Evolutionary conservation across 2,329 filamentous ascomycete genomes (phyloP), one percentile per base, ranked within the genome.

Genomic region (Cordyceps pruinosa): DNA sequence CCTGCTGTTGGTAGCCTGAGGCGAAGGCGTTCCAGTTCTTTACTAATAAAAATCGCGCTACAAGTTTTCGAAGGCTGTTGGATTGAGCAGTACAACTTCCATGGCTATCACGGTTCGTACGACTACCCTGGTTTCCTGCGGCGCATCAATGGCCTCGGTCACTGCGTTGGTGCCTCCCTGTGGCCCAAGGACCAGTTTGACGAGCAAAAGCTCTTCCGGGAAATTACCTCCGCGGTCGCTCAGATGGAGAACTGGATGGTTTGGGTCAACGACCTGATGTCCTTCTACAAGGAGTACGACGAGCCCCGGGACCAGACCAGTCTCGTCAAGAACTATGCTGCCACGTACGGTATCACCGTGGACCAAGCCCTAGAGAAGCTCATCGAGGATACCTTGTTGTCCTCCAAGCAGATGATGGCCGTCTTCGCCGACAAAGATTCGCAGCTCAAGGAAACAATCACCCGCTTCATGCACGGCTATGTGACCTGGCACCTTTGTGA

Each of bases 401-500:
- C 35, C 42, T 59, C 58, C 10, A 47, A 61, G 44, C 56, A 63
- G 55, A 49, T 64, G n/a, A 50, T 63, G 23, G 26, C 39, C 21
- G 63, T 64, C 17, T 64, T 63, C 42, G 19, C 25, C 7, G 58
- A 59, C 45, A 63, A 62, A 41, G 61, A 64, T 13, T 17, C 44
- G 35, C 50, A 58, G 47, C 37, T 61, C 25, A 46, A 46, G 7
- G 44, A 34, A 15, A 34, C 30, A 21, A 48, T 48, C 12, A 32
- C 12, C 28, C 77, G 39, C 34, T 59, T 63, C 42, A 50, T 61
- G 41, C 61, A 63, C 32, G 62, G 61, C 49, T 63, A 63, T 44
- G 54, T 64, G 32, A 63, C 62, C 15, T 63, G 60, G 61, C 61
- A 64, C 30, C 21, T 64, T 21, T 60, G 59, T 30, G 62, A 63